Evolutionary conservation across 768 basidiomycete genomes (phyloP), one percentile per base, ranked within the genome.

Genomic region (Russula lepida): DNA sequence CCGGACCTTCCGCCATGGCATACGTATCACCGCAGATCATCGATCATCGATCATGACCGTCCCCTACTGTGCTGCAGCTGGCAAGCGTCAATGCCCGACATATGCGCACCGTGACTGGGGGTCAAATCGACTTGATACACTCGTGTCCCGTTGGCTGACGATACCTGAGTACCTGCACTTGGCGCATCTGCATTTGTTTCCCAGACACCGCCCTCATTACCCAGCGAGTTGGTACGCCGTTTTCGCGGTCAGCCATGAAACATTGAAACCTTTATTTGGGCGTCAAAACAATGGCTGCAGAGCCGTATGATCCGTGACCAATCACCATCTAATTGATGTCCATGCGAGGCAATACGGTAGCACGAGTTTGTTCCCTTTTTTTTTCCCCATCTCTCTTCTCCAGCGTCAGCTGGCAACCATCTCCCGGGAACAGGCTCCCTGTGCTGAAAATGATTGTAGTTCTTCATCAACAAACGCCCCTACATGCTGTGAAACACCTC

Each of bases 71-170:
- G 15, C 35, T 15, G 35, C 35, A 15, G 15, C 35, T 46, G 3
- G 23, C 39, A 39, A 39, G 39, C 39, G 39, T 43, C 21, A 7
- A 44, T n/a, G 3, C n/a, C 43, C 41, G 8, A 43, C 41, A 41
- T 41, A n/a, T 43, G n/a, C n/a, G 9, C 41, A 39, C 32, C 32
- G 12, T 35, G 2, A 13, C 11, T 35, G 35, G 35, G 12, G 9
- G 41, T 43, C 19, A n/a, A 43, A 19, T 43, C 23, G 7, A 44
- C 43, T 44, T 44, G 43, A 50, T 50, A 19, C 27, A 50, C 49
- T 50, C 19, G 50, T 51, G 28, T 37, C 64, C 64, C 56, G 49
- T 64, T 54, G 63, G 54, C 37, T 35, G 21, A 37, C 19, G 23
- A 6, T 4, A 30, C 46, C 19, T 6, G 21, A n/a, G 56, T 51